Percentiles rank a stretch among this genome's conserved stretches.
These are phyloP conservation scores for Phyllosticta citribraziliensis DNA, from an alignment of 2,329 filamentous ascomycete species.

Conservation along the genomic window DNA sequence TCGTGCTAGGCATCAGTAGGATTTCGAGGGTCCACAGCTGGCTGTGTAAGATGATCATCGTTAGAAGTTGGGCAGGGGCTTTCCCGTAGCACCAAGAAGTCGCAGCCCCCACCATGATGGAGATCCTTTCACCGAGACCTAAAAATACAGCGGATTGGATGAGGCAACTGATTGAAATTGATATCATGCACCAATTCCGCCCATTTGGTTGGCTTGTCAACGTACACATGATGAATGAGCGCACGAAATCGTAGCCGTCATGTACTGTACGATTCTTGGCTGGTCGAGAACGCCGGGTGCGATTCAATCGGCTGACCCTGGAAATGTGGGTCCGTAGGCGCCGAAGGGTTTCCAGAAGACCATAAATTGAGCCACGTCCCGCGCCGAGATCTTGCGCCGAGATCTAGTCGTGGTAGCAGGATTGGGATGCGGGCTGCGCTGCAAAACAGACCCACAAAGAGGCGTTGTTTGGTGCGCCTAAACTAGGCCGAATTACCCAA, in stretches of 20 bases:
- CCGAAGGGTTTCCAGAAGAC: background rate
- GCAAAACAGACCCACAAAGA: background rate
- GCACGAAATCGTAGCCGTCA: background rate
- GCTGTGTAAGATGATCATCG: background rate
- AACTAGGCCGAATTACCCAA: background rate
- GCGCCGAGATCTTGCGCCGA: background rate
- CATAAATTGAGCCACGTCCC: background rate
- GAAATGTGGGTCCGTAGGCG: background rate
- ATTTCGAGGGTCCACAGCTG: background rate
- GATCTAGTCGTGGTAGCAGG: background rate
- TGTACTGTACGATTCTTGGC: background rate
- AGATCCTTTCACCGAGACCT: background rate
- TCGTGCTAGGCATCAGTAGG: background rate
- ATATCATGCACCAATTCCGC: no score
- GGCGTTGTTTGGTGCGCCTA: background rate
- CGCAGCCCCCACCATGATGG: background rate
- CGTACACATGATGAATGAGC: no score
- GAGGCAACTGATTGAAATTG: no score
- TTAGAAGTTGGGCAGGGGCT: background rate
- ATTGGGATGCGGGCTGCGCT: background rate
- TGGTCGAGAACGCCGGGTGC: background rate
- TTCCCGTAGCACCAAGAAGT: background rate
- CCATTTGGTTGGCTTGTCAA: no score
- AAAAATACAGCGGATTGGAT: background rate
- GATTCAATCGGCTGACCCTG: background rate